Base-by-base conservation (phyloP, 176 grass and related monocot species). In the Cenchrus purpureus region DNA sequence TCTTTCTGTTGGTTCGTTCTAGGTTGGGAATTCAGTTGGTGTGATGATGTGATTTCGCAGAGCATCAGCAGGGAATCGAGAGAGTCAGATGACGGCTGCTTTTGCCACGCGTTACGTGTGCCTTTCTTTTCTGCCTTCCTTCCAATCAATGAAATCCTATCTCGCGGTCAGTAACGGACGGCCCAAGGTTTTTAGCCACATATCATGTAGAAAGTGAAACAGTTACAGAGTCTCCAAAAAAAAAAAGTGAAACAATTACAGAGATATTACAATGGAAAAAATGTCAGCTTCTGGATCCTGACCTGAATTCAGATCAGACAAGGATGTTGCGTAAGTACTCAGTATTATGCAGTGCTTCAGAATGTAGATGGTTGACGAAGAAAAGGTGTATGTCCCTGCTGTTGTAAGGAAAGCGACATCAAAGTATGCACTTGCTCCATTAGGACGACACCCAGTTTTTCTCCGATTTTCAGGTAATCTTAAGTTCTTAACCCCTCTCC, bases 11-110 rank as follows among this genome's bases (percentile, higher is more conserved):
- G 8, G 12, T 29, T 45, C 4, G 68, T 61, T 81, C 71, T 85
- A 82, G 83, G 87, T 80, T 75, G 82, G 31, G 76, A 84, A 77
- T 74, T 89, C 87, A 78, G 78, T 77, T 85, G 46, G 88, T 63
- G 88, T 85, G 22, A 25, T 25, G 88, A 84, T 31, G 70, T 13
- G 69, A 50, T 49, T 22, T 50, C 61, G 12, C 25, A 57, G 37
- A 57, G 55, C 17, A 57, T 20, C 19, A 56, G 54, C 45, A 46
- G 6, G 45, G 8, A 46, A 46, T 1, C 0, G 4, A 64, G 31
- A 64, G 61, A 32, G 28, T 14, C 60, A 59, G 59, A 25, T 28
- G 58, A 14, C 10, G 15, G 28, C 64, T 34, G 28, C 64, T 34
- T 37, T 50, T 49, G 71, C 48, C 71, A 73, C 71, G 71, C 71